Conservation (phyloP, 148 eudicot species). For the Bassia scoparia region DNA sequence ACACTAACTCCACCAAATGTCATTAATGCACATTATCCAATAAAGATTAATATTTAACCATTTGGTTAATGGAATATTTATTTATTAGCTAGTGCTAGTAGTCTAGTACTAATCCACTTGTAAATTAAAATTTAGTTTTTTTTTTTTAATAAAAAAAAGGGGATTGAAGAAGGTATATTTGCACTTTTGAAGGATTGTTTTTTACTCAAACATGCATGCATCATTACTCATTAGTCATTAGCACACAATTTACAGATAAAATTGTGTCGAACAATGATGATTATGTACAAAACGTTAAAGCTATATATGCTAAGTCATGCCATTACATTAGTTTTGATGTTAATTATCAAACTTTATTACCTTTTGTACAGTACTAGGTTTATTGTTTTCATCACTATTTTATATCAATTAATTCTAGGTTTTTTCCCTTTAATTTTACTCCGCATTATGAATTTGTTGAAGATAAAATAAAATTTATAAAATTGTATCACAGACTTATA, state of each 20-base stretch:
- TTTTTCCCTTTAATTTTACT: no score
- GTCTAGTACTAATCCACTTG: constrained; percentile 10
- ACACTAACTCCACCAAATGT: neutral
- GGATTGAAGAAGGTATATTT: neutral
- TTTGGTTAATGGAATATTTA: neutral
- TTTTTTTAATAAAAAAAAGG: neutral
- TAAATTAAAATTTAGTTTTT: neutral
- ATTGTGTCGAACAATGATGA: constrained; percentile 9
- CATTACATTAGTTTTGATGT: neutral
- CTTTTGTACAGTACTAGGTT: no score
- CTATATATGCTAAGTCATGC: neutral
- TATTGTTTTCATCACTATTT: no score
- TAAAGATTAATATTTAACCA: neutral
- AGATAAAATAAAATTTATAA: no score
- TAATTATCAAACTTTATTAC: no score
- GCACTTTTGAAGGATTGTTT: constrained; percentile 21
- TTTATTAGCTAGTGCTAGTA: neutral
- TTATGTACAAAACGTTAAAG: neutral
- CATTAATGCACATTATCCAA: constrained; percentile 8
- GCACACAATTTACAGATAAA: neutral
- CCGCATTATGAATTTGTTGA: no score
- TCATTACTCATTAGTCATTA: no score
- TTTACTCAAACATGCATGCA: constrained; percentile 15
- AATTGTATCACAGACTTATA: no score
- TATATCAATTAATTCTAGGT: no score